Base-by-base conservation (phyloP, 169 alveolate species). In the Eimeria maxima region DNA sequence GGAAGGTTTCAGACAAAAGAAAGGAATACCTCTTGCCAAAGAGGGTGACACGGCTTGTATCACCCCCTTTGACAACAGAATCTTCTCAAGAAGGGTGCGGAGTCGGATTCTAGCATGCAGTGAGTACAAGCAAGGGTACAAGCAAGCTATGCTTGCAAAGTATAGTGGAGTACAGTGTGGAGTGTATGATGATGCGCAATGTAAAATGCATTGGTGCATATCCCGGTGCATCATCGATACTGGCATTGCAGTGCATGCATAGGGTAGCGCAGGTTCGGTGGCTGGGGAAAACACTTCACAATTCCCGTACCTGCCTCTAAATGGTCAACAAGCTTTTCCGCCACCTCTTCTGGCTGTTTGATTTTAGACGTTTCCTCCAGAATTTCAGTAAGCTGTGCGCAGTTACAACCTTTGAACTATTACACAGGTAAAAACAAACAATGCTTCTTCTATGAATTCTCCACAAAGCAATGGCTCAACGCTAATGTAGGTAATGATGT, bases 311-410 rank as follows among this genome's bases (percentile, higher is more conserved):
- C 95, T 55, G 84, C 73, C n/a, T 92, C 92, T 33, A 92, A 44
- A 18, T 76, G 92, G 33, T 42, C 92, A 47, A 76, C 84, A 57
- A 92, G 65, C 13, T 27, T 29, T 63, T 53, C 80, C 67, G 95
- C 95, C 10, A 78, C 95, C 55, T 57, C 84, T 29, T 92, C 92
- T 3, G 95, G 91, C 67, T 76, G 38, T 22, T 55, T 47, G 76
- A 92, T 87, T 60, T 47, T 63, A 29, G 74, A 16, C n/a, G 71
- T 65, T 13, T 65, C 90, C 84, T 92, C 95, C 38, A 92, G 92
- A 20, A 50, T 76, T 78, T 67, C 95, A 24, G 95, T 92, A 16
- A 92, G 83, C 95, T 92, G 92, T 6, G 7, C 67, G n/a, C 78
- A 55, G 69, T 55, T 42, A 45, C 86, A 74, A 3, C 33, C 44